These are phyloP conservation scores for Neoboletus magnificus DNA, from an alignment of 768 basidiomycete genomes.

Conservation along the genomic window DNA sequence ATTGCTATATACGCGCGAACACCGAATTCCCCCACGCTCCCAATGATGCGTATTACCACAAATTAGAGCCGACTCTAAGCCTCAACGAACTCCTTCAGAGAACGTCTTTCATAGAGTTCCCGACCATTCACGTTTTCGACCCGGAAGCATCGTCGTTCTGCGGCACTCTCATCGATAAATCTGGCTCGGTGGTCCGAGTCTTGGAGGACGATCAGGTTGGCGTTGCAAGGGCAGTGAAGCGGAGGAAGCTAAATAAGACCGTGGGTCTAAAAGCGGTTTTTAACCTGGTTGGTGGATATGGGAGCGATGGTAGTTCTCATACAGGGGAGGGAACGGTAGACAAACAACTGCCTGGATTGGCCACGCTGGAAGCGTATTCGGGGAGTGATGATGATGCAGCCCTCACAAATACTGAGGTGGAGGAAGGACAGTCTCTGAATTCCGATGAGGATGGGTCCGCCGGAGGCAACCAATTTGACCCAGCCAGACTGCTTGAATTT, in stretches of 20 bases:
- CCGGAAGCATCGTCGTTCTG: constrained; percentile 49
- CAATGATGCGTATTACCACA: constrained; percentile 46
- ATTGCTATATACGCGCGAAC: constrained; percentile 56
- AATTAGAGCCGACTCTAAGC: constrained; percentile 48
- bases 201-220: constrained; percentile 11
- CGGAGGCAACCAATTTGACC: constrained; percentile 15
- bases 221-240: constrained; percentile 46
- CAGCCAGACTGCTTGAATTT: constrained; percentile 20
- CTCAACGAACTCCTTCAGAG: constrained; percentile 50
- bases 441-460: constrained; percentile 16
- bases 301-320: constrained; percentile 45
- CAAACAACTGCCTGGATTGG: constrained; percentile 11
- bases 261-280: constrained; percentile 54
- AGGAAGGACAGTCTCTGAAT: constrained; percentile 8
- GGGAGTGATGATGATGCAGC: constrained; percentile 17
- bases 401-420: constrained; percentile 1
- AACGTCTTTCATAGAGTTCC: constrained; percentile 79
- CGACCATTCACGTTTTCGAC: constrained; percentile 75
- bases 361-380: constrained; percentile 24
- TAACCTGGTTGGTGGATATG: constrained; percentile 59
- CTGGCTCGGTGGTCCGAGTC: constrained; percentile 36
- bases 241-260: constrained; percentile 50
- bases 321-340: constrained; percentile 18
- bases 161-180: constrained; percentile 55
- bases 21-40: constrained; percentile 26